phyloP scores from a whole-genome alignment of 495 filamentous ascomycete species.

The Daldinia concentrica region DNA sequence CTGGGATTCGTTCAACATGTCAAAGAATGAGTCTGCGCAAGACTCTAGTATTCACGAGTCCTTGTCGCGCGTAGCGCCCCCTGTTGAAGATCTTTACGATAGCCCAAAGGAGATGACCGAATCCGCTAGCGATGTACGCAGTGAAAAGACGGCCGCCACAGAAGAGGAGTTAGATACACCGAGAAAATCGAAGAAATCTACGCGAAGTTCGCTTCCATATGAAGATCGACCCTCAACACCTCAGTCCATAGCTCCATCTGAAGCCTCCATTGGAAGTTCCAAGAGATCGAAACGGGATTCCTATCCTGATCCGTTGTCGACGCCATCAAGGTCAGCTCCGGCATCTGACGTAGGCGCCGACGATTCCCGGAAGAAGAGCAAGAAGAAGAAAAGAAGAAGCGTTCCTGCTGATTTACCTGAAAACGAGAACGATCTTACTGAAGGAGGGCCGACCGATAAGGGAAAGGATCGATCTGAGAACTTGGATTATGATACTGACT shows the following conservation, averaged over 20 bases:
- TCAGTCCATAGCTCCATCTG: slow-evolving; percentile 40
- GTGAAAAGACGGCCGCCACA: slow-evolving; percentile 9
- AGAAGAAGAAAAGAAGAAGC: slow-evolving; percentile 38
- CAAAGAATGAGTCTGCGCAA: slow-evolving; percentile 19
- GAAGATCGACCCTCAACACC: slow-evolving; percentile 28
- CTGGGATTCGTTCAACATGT: slow-evolving; percentile 6
- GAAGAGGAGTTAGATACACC: slow-evolving; percentile 34
- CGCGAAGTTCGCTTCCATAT: slow-evolving; percentile 13
- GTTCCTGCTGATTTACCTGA: slow-evolving; percentile 28
- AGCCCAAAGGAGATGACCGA: slow-evolving; percentile 32
- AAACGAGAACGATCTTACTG: slow-evolving; percentile 17
- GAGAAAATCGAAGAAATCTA: slow-evolving; percentile 38
- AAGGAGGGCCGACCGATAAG: slow-evolving; percentile 45
- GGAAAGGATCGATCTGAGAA: slow-evolving; percentile 42
- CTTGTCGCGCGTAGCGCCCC: slow-evolving; percentile 33
- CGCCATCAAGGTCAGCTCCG: slow-evolving; percentile 26
- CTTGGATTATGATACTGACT: slow-evolving; percentile 52
- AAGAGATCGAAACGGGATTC: slow-evolving; percentile 48
- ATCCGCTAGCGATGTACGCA: slow-evolving; percentile 20
- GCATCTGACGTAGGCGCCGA: slow-evolving; percentile 20
- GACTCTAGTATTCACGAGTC: slow-evolving; percentile 42
- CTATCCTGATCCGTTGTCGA: slow-evolving; percentile 37
- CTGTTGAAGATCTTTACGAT: slow-evolving; percentile 21
- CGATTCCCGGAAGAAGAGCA: slow-evolving; percentile 34
- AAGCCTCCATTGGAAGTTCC: slow-evolving; percentile 42